Conservation (phyloP, 2,329 filamentous ascomycete species). For the Hypomyces perniciosus region DNA sequence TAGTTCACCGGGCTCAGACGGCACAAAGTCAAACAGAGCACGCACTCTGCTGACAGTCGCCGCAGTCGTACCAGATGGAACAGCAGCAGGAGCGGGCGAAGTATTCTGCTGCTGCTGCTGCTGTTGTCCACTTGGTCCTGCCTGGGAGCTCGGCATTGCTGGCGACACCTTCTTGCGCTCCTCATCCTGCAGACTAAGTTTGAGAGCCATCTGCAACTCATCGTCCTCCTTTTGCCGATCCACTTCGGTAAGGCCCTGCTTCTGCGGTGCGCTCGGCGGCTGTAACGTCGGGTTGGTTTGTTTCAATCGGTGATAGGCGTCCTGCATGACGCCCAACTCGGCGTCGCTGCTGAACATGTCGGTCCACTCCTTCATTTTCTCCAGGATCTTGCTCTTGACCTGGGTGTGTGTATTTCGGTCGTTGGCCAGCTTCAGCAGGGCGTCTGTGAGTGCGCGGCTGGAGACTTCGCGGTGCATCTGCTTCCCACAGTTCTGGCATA, state of each 20-base stretch:
- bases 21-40: slow-evolving; percentile 89
- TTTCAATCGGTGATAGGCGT: slow-evolving; percentile 86
- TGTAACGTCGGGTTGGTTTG: slow-evolving; percentile 79
- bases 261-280: slow-evolving; percentile 85
- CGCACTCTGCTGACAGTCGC: slow-evolving; percentile 93
- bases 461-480: slow-evolving; percentile 84
- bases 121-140: slow-evolving; percentile 34
- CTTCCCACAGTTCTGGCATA: slow-evolving; percentile 86
- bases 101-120: slow-evolving; percentile 17
- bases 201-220: slow-evolving; percentile 92
- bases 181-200: slow-evolving; percentile 87
- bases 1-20: slow-evolving; percentile 88
- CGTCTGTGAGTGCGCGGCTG: slow-evolving; percentile 89
- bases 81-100: slow-evolving; percentile 44
- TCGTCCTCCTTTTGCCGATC: slow-evolving; percentile 96
- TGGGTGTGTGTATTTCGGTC: slow-evolving; percentile 95
- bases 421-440: slow-evolving; percentile 80
- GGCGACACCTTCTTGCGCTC: slow-evolving; percentile 49
- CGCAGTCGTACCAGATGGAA: slow-evolving; percentile 81
- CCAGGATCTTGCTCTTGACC: slow-evolving; percentile 94
- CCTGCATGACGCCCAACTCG: slow-evolving; percentile 95
- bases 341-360: slow-evolving; percentile 88
- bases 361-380: slow-evolving; percentile 93
- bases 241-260: slow-evolving; percentile 81
- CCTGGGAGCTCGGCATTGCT: slow-evolving; percentile 23